Evolutionary conservation across 345 rosid species (phyloP).

Genomic region (Conringia planisiliqua): DNA sequence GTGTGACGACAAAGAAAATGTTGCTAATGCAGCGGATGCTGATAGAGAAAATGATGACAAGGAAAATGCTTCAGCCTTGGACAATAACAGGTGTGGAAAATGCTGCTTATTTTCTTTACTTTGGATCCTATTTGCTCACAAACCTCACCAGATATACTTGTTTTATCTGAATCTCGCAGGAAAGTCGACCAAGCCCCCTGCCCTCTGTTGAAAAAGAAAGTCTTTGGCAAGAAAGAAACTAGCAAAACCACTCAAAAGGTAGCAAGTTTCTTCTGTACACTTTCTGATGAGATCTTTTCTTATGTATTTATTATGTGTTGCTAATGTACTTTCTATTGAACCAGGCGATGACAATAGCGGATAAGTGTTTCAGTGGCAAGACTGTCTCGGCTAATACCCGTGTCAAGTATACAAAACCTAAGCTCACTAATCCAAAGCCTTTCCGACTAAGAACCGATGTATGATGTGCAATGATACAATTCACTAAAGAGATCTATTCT

Average conservation of each 20-base stretch:
- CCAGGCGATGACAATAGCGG: constrained; percentile 41
- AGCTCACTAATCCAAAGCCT: constrained; percentile 89
- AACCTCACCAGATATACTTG: neutral
- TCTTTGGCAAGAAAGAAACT: constrained; percentile 38
- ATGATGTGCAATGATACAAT: constrained; percentile 23
- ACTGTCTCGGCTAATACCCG: constrained; percentile 27
- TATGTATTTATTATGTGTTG: constrained; percentile 8
- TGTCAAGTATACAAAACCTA: constrained; percentile 58
- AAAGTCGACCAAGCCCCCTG: constrained; percentile 17
- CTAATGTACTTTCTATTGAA: constrained; percentile 1
- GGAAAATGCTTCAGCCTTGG: constrained; percentile 50
- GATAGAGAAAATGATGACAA: constrained; percentile 45
- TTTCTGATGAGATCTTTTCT: neutral
- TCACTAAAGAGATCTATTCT: neutral
- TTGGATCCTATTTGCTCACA: neutral
- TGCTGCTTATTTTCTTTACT: neutral
- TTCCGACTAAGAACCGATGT: constrained; percentile 95
- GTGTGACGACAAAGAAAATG: constrained; percentile 42
- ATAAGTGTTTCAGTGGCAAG: constrained; percentile 42
- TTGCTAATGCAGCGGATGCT: constrained; percentile 19
- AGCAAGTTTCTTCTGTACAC: neutral
- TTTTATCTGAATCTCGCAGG: constrained; percentile 34
- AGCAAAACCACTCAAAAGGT: constrained; percentile 44
- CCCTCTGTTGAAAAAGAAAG: constrained; percentile 30
- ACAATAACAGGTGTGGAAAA: constrained; percentile 49